Conservation (phyloP, 768 basidiomycete genomes). For the Suillus fuscotomentosus region DNA sequence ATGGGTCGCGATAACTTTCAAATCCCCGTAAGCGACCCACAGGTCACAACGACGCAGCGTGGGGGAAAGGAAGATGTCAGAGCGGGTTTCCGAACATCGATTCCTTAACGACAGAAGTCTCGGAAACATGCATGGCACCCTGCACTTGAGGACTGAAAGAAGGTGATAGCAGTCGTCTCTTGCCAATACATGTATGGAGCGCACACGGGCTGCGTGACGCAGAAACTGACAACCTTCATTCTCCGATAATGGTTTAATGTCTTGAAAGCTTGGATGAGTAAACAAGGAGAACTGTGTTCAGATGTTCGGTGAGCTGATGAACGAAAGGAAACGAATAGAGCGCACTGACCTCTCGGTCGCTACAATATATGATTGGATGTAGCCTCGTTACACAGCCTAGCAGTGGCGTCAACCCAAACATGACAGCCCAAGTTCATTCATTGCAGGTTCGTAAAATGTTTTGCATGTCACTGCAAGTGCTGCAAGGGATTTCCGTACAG, state of each 20-base stretch:
- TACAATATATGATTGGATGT: not conserved
- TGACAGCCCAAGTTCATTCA: constrained; percentile 1
- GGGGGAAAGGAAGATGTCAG: not conserved
- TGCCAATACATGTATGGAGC: not conserved
- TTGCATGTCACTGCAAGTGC: constrained; percentile 4
- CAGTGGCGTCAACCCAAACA: not conserved
- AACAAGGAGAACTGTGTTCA: not conserved
- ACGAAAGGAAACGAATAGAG: not conserved
- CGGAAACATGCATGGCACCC: not conserved
- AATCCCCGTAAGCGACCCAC: not conserved
- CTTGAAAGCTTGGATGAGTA: not conserved
- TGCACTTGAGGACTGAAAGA: not conserved
- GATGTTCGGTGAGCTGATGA: not conserved
- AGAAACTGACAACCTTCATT: not conserved
- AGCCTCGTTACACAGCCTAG: not conserved
- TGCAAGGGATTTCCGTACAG: not conserved
- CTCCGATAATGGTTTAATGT: not conserved
- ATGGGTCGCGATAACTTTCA: not conserved
- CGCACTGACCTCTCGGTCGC: not conserved
- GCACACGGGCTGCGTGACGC: not conserved
- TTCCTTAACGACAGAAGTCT: not conserved
- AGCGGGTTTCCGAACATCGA: not conserved
- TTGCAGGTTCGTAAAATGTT: not conserved
- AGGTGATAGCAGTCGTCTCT: not conserved
- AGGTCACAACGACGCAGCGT: not conserved